Evolutionary conservation across 2,329 filamentous ascomycete species (phyloP).

Genomic region (Fusarium napiforme): DNA sequence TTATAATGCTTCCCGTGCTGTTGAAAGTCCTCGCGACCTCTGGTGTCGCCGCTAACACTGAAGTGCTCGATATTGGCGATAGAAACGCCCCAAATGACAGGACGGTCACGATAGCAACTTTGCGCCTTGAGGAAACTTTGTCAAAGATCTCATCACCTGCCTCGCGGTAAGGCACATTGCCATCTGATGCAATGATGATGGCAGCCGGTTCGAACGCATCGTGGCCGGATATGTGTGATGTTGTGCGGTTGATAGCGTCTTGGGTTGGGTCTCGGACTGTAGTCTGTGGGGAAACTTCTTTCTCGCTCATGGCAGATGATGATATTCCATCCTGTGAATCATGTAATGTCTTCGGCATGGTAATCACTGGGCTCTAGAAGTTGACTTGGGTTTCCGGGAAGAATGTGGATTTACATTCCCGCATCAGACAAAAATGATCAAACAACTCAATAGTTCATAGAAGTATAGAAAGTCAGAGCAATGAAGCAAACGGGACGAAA

Average conservation of each 20-base stretch:
- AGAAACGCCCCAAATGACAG: conserved; percentile 81
- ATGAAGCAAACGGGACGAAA: background rate
- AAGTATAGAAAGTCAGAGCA: background rate
- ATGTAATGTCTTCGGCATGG: conserved; percentile 15
- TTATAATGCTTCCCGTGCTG: conserved; percentile 76
- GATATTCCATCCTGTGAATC: background rate
- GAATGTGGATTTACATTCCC: background rate
- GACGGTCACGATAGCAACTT: conserved; percentile 73
- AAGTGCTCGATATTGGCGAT: conserved; percentile 79
- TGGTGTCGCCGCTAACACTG: conserved; percentile 77
- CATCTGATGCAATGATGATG: background rate
- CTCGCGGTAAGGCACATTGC: conserved; percentile 39
- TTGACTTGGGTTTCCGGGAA: background rate
- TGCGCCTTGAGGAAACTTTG: conserved; percentile 69
- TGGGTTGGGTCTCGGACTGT: background rate
- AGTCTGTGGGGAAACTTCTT: background rate
- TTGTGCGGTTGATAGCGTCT: conserved; percentile 36
- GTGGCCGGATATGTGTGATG: conserved; percentile 47
- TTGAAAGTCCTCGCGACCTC: conserved; percentile 75
- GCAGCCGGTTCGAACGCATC: conserved; percentile 43
- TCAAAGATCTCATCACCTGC: conserved; percentile 69
- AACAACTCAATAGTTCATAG: background rate
- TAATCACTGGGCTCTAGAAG: background rate
- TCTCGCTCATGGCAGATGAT: conserved; percentile 3
- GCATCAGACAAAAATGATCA: background rate